These are phyloP conservation scores for Neonectria punicea DNA, from an alignment of 2,329 filamentous ascomycete genomes.

Conservation along the genomic window DNA sequence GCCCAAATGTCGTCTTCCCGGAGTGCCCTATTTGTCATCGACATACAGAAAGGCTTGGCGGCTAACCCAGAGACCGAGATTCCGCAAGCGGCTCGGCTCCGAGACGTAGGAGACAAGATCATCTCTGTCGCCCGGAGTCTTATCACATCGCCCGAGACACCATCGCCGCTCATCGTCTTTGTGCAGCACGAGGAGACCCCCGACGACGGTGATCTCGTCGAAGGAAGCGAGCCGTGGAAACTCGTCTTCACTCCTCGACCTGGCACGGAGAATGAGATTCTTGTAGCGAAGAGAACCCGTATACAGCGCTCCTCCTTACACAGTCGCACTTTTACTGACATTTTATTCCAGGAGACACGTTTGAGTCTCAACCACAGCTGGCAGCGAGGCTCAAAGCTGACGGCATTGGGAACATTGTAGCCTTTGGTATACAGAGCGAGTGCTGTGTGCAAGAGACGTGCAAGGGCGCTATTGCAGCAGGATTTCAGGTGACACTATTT, in stretches of 20 bases:
- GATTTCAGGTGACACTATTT: constrained; percentile 23
- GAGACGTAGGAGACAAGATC: background rate
- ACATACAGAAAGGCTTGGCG: background rate
- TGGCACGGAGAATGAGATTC: background rate
- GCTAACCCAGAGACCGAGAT: background rate
- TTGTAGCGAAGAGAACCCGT: background rate
- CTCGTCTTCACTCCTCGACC: background rate
- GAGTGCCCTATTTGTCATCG: background rate
- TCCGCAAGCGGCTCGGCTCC: background rate
- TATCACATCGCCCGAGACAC: no score
- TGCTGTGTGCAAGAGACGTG: constrained; percentile 28
- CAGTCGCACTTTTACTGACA: background rate
- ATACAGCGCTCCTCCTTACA: background rate
- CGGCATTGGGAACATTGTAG: constrained; percentile 5
- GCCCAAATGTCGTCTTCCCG: background rate
- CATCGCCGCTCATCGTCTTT: background rate
- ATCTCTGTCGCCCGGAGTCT: background rate
- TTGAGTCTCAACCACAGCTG: background rate
- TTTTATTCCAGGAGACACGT: background rate
- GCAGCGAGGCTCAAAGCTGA: background rate
- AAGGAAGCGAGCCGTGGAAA: background rate
- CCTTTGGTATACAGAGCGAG: constrained; percentile 29
- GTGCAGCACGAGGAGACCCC: background rate
- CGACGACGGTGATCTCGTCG: background rate
- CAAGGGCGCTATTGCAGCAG: constrained; percentile 26